A percentile compares a stretch with the other conserved stretches of the same genome.
Evolutionary conservation across 2,329 filamentous ascomycete genomes (phyloP).

Genomic region (Fusarium protoensiforme): DNA sequence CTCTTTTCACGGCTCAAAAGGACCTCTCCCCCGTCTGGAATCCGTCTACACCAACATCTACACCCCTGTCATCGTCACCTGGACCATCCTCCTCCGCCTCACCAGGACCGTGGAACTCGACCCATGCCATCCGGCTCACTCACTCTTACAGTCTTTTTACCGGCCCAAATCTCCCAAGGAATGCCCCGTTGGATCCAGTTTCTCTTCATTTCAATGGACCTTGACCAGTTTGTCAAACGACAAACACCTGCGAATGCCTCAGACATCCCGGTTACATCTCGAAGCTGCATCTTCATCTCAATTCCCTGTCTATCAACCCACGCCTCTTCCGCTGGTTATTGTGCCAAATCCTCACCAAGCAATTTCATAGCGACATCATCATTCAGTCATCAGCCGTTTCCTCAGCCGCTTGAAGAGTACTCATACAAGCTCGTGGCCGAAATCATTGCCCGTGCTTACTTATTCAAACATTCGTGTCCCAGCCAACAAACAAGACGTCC

Average conservation of each 20-base stretch:
- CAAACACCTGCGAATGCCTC: not conserved
- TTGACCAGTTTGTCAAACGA: not conserved
- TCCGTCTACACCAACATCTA: slow-evolving; percentile 34
- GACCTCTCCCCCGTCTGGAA: slow-evolving; percentile 2
- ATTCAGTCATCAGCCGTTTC: slow-evolving; percentile 46
- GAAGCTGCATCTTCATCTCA: slow-evolving; percentile 8
- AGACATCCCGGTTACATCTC: not conserved
- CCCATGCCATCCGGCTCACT: slow-evolving; percentile 29
- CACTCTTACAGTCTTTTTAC: not conserved
- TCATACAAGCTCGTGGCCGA: slow-evolving; percentile 39
- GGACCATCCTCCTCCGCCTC: slow-evolving; percentile 23
- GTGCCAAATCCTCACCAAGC: slow-evolving; percentile 24
- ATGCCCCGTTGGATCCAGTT: not conserved
- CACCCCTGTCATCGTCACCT: slow-evolving; percentile 31
- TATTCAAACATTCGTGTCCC: slow-evolving; percentile 40
- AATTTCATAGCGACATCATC: slow-evolving; percentile 44
- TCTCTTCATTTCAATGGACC: not conserved
- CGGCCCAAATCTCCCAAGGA: not conserved
- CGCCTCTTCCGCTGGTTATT: slow-evolving; percentile 10
- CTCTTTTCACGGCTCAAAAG: slow-evolving; percentile 6
- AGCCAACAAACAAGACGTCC: slow-evolving; percentile 36
- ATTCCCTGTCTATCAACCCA: slow-evolving; percentile 27
- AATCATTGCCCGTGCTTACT: slow-evolving; percentile 38
- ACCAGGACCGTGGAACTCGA: slow-evolving; percentile 26
- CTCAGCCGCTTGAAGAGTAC: slow-evolving; percentile 41